Evolutionary conservation across 2,329 filamentous ascomycete genomes (phyloP).

Genomic region (Rhynchosporium agropyri): DNA sequence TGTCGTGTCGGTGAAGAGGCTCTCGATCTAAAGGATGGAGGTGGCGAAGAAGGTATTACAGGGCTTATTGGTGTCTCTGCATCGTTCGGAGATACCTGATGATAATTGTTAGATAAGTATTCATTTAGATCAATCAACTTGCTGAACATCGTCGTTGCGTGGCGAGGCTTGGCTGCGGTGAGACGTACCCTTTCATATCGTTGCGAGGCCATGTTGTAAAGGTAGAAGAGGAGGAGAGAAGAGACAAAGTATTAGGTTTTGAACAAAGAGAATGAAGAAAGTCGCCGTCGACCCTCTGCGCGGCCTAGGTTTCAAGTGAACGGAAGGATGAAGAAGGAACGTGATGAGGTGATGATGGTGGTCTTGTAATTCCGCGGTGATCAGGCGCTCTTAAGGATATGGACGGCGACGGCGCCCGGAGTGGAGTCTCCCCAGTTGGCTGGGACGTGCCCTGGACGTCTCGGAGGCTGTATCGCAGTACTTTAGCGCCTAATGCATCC

Average conservation of each 20-base stretch:
- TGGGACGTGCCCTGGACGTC: neutral
- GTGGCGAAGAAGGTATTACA: slow-evolving; percentile 53
- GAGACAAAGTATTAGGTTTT: slow-evolving; percentile 12
- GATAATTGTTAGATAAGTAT: slow-evolving; percentile 30
- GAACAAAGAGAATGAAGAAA: slow-evolving; percentile 33
- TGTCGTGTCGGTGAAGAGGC: slow-evolving; percentile 65
- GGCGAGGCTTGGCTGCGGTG: slow-evolving; percentile 27
- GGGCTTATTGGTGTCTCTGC: slow-evolving; percentile 49
- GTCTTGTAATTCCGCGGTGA: slow-evolving; percentile 8
- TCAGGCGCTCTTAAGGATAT: neutral
- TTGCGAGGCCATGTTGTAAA: slow-evolving; percentile 40
- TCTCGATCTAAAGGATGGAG: slow-evolving; percentile 87
- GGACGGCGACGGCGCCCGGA: neutral
- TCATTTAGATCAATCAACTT: neutral
- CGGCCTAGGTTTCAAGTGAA: slow-evolving; percentile 30
- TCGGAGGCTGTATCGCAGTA: slow-evolving; percentile 8
- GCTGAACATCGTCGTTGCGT: slow-evolving; percentile 26
- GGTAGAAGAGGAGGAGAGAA: too few species aligned
- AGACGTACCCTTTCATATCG: slow-evolving; percentile 59
- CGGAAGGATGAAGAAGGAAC: slow-evolving; percentile 20
- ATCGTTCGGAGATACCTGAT: slow-evolving; percentile 61
- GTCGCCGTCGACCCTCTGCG: slow-evolving; percentile 25
- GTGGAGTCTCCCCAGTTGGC: neutral
- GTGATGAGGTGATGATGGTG: slow-evolving; percentile 17
- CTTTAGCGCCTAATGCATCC: neutral